These are phyloP conservation scores for Nicotiana undulata DNA, from an alignment of 257 asterid species.

Conservation along the genomic window DNA sequence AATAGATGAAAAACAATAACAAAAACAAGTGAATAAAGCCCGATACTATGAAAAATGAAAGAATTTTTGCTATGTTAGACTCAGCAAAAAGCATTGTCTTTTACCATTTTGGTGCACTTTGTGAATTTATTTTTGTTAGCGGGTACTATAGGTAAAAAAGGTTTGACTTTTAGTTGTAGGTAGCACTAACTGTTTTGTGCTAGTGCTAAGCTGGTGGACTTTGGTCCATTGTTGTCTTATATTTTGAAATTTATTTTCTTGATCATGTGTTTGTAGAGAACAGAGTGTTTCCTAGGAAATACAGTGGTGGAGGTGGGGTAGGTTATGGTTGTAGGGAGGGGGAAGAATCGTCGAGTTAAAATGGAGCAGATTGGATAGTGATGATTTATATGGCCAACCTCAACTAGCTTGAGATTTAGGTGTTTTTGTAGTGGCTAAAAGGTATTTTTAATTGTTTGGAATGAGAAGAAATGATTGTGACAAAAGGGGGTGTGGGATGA, in stretches of 20 bases:
- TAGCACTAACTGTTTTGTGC: neutral
- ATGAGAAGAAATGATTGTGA: neutral
- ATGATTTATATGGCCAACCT: neutral
- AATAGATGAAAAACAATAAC: too few species aligned
- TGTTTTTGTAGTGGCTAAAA: neutral
- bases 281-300: neutral
- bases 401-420: neutral
- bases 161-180: neutral
- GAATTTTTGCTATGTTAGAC: neutral
- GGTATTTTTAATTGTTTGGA: neutral
- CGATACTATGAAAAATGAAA: too few species aligned
- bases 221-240: neutral
- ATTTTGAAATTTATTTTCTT: neutral
- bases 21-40: too few species aligned
- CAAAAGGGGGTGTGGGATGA: neutral
- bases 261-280: neutral
- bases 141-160: neutral
- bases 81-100: neutral
- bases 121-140: neutral
- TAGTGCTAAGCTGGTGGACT: neutral
- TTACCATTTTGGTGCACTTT: neutral
- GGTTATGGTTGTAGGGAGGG: neutral
- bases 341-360: neutral
- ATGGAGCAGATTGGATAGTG: neutral
- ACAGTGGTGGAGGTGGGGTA: neutral